Conservation (phyloP, 345 rosid species). For the Raphanus sativus region DNA sequence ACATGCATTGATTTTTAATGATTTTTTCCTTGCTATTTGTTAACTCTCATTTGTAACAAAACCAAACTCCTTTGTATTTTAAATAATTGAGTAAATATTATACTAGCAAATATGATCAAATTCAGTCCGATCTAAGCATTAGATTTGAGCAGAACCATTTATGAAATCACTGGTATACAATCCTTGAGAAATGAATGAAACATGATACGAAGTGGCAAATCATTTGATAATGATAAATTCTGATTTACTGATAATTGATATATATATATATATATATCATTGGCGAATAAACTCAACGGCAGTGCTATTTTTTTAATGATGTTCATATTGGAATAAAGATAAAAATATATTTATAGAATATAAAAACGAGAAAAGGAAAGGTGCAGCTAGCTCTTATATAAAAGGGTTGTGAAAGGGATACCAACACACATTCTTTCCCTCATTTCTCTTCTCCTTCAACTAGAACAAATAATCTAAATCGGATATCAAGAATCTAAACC, state of each 20-base stretch:
- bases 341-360: not conserved
- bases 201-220: conserved; percentile 38
- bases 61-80: not conserved
- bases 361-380: conserved; percentile 15
- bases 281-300: conserved; percentile 29
- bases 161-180: conserved; percentile 7
- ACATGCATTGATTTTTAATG: not conserved
- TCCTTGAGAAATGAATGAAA: conserved; percentile 29
- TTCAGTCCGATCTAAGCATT: not conserved
- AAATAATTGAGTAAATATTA: not conserved
- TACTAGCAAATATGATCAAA: conserved; percentile 10
- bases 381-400: conserved; percentile 23
- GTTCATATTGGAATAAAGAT: conserved; percentile 13
- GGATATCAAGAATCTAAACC: conserved; percentile 5
- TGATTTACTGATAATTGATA: conserved; percentile 30
- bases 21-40: not conserved
- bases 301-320: not conserved
- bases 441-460: conserved; percentile 14
- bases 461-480: not conserved
- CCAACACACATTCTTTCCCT: conserved; percentile 33
- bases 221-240: conserved; percentile 19
- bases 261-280: conserved; percentile 28
- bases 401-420: conserved; percentile 22
- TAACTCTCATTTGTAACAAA: conserved; percentile 1
- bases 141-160: not conserved